A percentile compares a stretch with the other conserved stretches of the same genome.
phyloP scores from a whole-genome alignment of 2,329 filamentous ascomycete genomes.

The Fusarium nisikadoi region DNA sequence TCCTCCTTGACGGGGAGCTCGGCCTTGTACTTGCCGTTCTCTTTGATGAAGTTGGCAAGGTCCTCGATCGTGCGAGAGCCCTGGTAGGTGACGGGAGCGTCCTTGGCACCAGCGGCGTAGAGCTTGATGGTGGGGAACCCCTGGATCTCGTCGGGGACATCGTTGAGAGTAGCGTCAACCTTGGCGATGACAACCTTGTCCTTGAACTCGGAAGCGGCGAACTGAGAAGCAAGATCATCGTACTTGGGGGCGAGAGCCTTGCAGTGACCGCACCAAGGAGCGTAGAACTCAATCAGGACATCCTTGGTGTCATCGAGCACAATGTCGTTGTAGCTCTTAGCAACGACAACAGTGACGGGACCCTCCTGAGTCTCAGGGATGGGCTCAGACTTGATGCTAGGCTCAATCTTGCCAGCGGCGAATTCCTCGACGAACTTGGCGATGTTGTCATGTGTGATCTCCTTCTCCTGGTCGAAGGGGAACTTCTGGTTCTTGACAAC shows the following conservation, averaged over 20 bases:
- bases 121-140: conserved; percentile 99
- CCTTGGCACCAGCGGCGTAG: conserved; percentile 90
- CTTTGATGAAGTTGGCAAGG: conserved; percentile 89
- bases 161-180: conserved; percentile 95
- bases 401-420: conserved; percentile 85
- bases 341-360: conserved; percentile 87
- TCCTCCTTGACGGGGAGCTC: conserved; percentile 69
- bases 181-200: conserved; percentile 93
- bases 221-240: conserved; percentile 86
- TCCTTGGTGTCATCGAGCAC: conserved; percentile 96
- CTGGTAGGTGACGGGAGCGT: conserved; percentile 83
- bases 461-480: conserved; percentile 86
- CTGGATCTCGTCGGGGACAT: conserved; percentile 95
- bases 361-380: conserved; percentile 94
- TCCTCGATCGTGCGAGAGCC: conserved; percentile 92
- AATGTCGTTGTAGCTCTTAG: conserved; percentile 91
- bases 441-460: conserved; percentile 78
- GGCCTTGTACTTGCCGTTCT: conserved; percentile 91
- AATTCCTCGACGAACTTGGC: conserved; percentile 88
- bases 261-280: conserved; percentile 99
- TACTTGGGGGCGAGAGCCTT: conserved; percentile 97
- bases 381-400: conserved; percentile 98
- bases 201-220: conserved; percentile 81
- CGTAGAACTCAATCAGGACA: conserved; percentile 98
- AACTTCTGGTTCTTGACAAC: conserved; percentile 96